phyloP scores from a whole-genome alignment of 1,284 basidiomycete genomes.

The Rhodotorula sp. region DNA sequence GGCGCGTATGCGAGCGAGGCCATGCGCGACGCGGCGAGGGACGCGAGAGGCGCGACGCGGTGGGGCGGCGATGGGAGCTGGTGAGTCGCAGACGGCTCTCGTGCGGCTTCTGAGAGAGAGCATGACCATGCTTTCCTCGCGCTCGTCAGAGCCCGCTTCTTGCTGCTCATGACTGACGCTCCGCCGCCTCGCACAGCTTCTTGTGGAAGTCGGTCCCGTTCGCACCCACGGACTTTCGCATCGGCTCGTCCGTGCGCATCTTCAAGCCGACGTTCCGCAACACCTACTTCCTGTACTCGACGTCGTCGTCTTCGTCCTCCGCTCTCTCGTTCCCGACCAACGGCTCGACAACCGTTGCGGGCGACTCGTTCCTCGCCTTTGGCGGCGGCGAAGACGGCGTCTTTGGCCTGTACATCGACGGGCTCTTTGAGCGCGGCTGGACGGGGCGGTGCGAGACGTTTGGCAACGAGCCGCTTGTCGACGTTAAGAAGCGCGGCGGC shows the following conservation, averaged over 20 bases:
- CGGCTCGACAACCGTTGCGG: neutral
- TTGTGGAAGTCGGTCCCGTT: slow-evolving; percentile 61
- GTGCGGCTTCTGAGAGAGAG: too few species aligned
- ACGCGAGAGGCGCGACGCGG: slow-evolving; percentile 68
- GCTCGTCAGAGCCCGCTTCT: too few species aligned
- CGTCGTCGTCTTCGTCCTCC: slow-evolving; percentile 73
- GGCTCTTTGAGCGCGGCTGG: slow-evolving; percentile 75
- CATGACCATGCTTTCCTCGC: too few species aligned
- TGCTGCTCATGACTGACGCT: neutral
- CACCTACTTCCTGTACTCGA: slow-evolving; percentile 85
- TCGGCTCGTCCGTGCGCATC: slow-evolving; percentile 58
- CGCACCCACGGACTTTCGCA: slow-evolving; percentile 42
- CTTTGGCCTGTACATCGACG: slow-evolving; percentile 88
- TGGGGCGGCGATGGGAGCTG: slow-evolving; percentile 38
- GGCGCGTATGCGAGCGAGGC: slow-evolving; percentile 80
- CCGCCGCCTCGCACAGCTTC: slow-evolving; percentile 59
- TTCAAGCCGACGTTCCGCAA: slow-evolving; percentile 89
- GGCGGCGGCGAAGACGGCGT: slow-evolving; percentile 80
- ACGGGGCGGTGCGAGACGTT: slow-evolving; percentile 84
- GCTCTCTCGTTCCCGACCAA: slow-evolving; percentile 57
- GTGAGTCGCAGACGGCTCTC: slow-evolving; percentile 15
- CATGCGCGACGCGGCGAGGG: slow-evolving; percentile 64
- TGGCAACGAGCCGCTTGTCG: slow-evolving; percentile 63
- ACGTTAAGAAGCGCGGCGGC: neutral
- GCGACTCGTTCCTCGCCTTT: slow-evolving; percentile 58